Evolutionary conservation across 106 monocot genomes (phyloP).

Genomic region (Dioscorea zingiberensis): DNA sequence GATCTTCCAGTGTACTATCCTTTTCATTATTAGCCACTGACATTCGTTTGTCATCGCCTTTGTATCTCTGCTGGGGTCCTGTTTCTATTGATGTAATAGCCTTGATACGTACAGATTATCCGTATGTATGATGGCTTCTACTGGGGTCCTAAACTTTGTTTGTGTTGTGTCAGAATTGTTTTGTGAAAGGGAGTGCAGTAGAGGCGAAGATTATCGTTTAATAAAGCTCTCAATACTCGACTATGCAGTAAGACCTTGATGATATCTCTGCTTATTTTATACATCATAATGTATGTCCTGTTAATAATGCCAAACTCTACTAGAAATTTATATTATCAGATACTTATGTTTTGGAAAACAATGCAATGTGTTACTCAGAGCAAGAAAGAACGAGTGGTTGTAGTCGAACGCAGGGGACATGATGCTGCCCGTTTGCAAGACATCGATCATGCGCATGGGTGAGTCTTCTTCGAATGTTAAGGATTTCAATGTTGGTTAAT

Average conservation of each 20-base stretch:
- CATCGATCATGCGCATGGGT: conserved; percentile 85
- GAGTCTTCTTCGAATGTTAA: conserved; percentile 3
- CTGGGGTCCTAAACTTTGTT: too few relatives aligned
- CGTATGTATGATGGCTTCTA: too few relatives aligned
- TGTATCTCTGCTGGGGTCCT: too few relatives aligned
- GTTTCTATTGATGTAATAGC: too few relatives aligned
- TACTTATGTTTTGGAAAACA: background rate
- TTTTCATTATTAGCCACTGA: too few relatives aligned
- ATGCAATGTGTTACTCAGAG: conserved; percentile 45
- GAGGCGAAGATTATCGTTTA: conserved; percentile 92
- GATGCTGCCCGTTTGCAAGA: conserved; percentile 86
- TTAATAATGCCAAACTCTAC: background rate
- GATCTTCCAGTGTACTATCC: too few relatives aligned
- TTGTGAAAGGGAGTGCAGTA: conserved; percentile 94
- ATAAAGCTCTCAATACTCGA: conserved; percentile 90
- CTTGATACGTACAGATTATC: too few relatives aligned
- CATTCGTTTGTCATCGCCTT: too few relatives aligned
- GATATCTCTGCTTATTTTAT: background rate
- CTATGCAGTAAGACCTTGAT: conserved; percentile 52
- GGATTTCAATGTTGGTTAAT: too few relatives aligned
- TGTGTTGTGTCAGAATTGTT: conserved; percentile 40
- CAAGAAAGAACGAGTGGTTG: conserved; percentile 61
- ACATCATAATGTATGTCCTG: too few relatives aligned
- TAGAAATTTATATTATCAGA: background rate
- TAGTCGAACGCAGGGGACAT: conserved; percentile 91